These are phyloP conservation scores for Protostelium mycophagum DNA, from an alignment of 78 protist genomes.

Conservation along the genomic window DNA sequence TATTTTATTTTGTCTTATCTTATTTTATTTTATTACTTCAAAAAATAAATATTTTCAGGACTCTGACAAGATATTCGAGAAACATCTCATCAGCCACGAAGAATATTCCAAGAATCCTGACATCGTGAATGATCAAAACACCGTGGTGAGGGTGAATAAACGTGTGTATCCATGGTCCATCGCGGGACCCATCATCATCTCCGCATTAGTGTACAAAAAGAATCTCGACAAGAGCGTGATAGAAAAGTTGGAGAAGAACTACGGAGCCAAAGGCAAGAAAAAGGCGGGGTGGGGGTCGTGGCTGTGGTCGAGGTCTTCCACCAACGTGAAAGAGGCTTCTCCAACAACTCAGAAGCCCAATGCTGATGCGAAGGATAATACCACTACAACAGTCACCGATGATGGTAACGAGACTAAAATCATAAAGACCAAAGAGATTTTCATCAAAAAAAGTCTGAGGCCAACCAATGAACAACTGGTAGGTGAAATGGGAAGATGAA, in stretches of 20 bases:
- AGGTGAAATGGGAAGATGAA: slow-evolving; percentile 1
- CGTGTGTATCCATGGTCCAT: slow-evolving; percentile 61
- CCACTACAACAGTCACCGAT: background rate
- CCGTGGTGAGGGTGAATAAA: slow-evolving; percentile 36
- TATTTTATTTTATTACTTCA: background rate
- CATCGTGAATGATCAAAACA: slow-evolving; percentile 32
- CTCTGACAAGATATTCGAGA: slow-evolving; percentile 11
- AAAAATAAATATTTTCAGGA: background rate
- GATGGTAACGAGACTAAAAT: no score
- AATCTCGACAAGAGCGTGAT: slow-evolving; percentile 30
- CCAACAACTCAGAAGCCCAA: background rate
- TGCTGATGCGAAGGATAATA: background rate
- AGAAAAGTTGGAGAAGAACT: slow-evolving; percentile 17
- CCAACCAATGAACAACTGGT: slow-evolving; percentile 56
- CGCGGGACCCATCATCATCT: slow-evolving; percentile 48
- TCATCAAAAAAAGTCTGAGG: slow-evolving; percentile 1
- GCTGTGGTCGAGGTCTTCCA: background rate
- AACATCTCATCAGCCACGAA: slow-evolving; percentile 29
- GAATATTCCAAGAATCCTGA: slow-evolving; percentile 28
- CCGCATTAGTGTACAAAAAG: slow-evolving; percentile 21
- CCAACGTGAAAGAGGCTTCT: background rate
- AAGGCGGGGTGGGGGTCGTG: slow-evolving; percentile 4
- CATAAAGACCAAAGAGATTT: background rate
- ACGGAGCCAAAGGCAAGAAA: slow-evolving; percentile 9
- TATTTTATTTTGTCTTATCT: no score